A percentile compares a stretch with the other conserved stretches of the same genome.
Conservation (phyloP, 1,139 yeast genomes). For the Geotrichum europaeum region DNA sequence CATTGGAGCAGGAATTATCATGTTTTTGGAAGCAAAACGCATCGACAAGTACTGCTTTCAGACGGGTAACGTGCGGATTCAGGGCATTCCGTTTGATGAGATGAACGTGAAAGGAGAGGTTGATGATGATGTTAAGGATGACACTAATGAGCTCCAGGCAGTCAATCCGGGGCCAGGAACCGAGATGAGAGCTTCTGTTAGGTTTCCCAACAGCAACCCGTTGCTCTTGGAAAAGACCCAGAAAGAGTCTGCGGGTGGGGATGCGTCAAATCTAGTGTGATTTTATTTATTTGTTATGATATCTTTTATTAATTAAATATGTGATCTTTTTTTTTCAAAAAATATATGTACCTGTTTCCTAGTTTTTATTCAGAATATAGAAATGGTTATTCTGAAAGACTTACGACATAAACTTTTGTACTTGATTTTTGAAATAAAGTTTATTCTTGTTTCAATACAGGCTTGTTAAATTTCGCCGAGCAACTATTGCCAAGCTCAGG, state of each 20-base stretch:
- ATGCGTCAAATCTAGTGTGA: not conserved
- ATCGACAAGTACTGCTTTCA: slow-evolving; percentile 14
- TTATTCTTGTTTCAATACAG: not conserved
- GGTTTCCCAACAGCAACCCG: not conserved
- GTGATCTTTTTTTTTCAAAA: not conserved
- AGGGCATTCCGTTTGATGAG: slow-evolving; percentile 10
- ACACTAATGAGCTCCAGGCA: not conserved
- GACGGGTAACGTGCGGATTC: slow-evolving; percentile 9
- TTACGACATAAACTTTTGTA: not conserved
- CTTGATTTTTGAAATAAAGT: not conserved
- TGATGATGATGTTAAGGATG: not conserved
- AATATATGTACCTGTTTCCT: not conserved
- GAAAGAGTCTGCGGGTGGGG: not conserved
- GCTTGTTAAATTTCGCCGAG: no score
- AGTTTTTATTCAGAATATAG: not conserved
- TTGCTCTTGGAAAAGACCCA: not conserved
- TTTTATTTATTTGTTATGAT: not conserved
- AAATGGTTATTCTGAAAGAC: not conserved
- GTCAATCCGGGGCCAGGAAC: not conserved
- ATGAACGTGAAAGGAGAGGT: not conserved
- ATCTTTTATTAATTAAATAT: not conserved
- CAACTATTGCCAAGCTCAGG: not conserved
- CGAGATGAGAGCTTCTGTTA: not conserved
- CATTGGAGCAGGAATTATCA: slow-evolving; percentile 16
- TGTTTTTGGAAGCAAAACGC: slow-evolving; percentile 15